A percentile compares a stretch with the other conserved stretches of the same genome.
phyloP scores from a whole-genome alignment of 1,284 basidiomycete genomes.

The Irpex lacteus region DNA sequence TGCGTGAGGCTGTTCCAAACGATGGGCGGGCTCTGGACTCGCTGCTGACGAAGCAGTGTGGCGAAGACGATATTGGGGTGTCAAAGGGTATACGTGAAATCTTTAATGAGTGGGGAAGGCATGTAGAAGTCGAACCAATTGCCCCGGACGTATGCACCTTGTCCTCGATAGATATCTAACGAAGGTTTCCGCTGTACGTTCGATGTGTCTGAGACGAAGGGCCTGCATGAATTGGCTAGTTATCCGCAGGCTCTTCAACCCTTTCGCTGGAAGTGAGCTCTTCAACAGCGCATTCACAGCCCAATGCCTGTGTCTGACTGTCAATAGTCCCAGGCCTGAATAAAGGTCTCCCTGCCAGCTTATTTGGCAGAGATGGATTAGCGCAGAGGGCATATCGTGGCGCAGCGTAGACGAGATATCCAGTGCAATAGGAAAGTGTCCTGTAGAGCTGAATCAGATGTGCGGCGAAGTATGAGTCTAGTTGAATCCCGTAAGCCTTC shows the following conservation, averaged over 20 bases:
- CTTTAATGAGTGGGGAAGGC: slow-evolving; percentile 29
- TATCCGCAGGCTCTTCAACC: slow-evolving; percentile 41
- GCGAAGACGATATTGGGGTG: slow-evolving; percentile 40
- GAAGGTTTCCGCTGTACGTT: slow-evolving; percentile 51
- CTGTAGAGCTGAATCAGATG: slow-evolving; percentile 53
- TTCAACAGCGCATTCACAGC: slow-evolving; percentile 60
- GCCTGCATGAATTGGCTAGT: slow-evolving; percentile 54
- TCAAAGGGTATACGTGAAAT: slow-evolving; percentile 43
- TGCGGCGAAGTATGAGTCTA: slow-evolving; percentile 44
- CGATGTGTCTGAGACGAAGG: slow-evolving; percentile 46
- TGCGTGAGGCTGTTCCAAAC: slow-evolving; percentile 46
- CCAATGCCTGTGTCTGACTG: slow-evolving; percentile 37
- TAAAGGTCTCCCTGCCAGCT: background rate
- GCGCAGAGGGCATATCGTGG: slow-evolving; percentile 18
- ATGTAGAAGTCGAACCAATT: slow-evolving; percentile 46
- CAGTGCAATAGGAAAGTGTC: slow-evolving; percentile 45
- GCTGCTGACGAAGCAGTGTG: slow-evolving; percentile 40
- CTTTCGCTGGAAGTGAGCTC: slow-evolving; percentile 43
- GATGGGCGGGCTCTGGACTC: slow-evolving; percentile 38
- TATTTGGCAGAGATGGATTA: slow-evolving; percentile 25
- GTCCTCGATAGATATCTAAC: slow-evolving; percentile 45
- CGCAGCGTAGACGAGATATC: slow-evolving; percentile 48
- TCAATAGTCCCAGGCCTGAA: slow-evolving; percentile 9
- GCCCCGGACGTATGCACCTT: slow-evolving; percentile 39
- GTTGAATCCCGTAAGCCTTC: slow-evolving; percentile 37